phyloP scores from a whole-genome alignment of 169 alveolate genomes.

The Plasmodium relictum region DNA sequence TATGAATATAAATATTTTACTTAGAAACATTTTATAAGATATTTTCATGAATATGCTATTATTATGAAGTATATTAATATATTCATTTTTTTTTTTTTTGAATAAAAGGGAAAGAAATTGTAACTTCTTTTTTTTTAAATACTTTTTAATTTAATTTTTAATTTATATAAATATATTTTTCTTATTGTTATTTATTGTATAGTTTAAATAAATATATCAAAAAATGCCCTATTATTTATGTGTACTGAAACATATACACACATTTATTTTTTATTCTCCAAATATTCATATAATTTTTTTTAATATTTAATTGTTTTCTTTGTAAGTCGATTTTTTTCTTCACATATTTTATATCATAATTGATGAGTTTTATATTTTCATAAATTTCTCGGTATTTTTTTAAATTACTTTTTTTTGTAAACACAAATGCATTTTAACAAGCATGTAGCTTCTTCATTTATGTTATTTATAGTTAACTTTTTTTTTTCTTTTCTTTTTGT shows the following conservation, averaged over 20 bases:
- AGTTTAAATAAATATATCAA: too few species aligned
- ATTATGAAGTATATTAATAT: too few species aligned
- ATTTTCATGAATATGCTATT: too few species aligned
- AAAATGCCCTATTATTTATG: too few species aligned
- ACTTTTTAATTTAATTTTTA: too few species aligned
- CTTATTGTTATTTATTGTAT: too few species aligned
- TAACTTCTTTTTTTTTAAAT: too few species aligned
- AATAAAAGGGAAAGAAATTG: too few species aligned
- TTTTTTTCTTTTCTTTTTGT: background rate
- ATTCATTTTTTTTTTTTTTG: too few species aligned
- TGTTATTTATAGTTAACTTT: background rate
- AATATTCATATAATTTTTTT: background rate
- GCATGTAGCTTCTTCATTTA: background rate
- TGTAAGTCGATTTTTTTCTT: background rate
- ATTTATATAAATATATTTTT: too few species aligned
- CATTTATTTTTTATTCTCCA: constrained; percentile 14
- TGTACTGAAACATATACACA: too few species aligned
- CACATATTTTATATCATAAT: background rate
- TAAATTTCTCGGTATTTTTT: background rate
- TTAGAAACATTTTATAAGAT: constrained; percentile 22
- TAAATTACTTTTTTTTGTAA: background rate
- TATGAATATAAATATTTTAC: constrained; percentile 11
- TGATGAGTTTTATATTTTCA: background rate
- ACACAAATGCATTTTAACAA: background rate
- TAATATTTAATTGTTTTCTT: too few species aligned